Evolutionary conservation across 2,329 filamentous ascomycete genomes (phyloP), one percentile per base, ranked within the genome.

Genomic region (Calycina herbarum): DNA sequence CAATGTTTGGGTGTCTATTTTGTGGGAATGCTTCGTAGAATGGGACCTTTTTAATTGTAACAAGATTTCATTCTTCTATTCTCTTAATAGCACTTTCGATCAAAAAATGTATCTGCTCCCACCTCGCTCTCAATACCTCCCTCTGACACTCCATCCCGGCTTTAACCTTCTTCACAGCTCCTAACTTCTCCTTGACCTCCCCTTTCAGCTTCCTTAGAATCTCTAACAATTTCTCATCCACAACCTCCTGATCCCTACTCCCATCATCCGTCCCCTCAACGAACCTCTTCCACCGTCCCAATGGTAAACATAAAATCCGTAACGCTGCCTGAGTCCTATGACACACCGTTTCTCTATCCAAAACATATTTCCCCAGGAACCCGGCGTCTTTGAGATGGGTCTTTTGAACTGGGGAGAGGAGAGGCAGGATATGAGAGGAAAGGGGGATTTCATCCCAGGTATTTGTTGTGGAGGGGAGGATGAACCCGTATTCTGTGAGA

Each of bases 401-500:
- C 64, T 72, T 78, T 69, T 82, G 79, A 1, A 61, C 57, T 2
- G 60, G 54, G 40, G 61, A 69, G 7, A 78, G 67, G 15, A 70
- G 58, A 0, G 72, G 70, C 3, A 74, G 59, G 20, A 78, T 69
- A 15, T 70, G 66, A 5, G 64, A 51, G 66, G 77, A 75, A 1
- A 78, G 68, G 33, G 61, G 57, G 11, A 76, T 62, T 60, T 74
- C 70, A 61, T 77, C 76, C 69, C 70, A 75, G 24, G 62, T 61
- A 60, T 77, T 76, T 31, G 42, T 4, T 63, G 64, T 1, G 20
- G 48, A 24, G 2, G 48, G 48, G 10, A 78, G 66, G 15, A 77
- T 72, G 57, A 79, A 79, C 0, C 77, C 77, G 67, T 79, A 94
- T 76, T 93, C 90, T 0, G 86, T 83, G 2, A 93, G 82, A 20